Percentiles rank a stretch among this genome's conserved stretches.
phyloP scores from a whole-genome alignment of 2,329 filamentous ascomycete species.

The Cyphellophora attinorum region DNA sequence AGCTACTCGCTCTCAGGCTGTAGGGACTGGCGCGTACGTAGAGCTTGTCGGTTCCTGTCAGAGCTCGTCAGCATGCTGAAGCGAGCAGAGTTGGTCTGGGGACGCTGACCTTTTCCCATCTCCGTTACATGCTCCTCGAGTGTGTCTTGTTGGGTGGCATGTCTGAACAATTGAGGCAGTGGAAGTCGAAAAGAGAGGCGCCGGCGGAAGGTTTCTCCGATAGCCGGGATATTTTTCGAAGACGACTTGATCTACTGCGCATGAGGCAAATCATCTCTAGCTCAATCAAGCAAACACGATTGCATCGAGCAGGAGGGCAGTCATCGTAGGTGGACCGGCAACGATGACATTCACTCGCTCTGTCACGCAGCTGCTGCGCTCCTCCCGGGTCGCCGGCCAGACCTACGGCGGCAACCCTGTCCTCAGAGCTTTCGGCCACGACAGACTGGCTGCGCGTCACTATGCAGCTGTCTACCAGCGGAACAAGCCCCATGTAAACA shows the following conservation, averaged over 20 bases:
- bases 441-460: slow-evolving; percentile 38
- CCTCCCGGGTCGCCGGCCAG: slow-evolving; percentile 64
- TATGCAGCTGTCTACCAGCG: slow-evolving; percentile 67
- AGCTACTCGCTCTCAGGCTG: slow-evolving; percentile 4
- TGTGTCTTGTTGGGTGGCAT: too few relatives aligned
- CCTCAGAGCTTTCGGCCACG: slow-evolving; percentile 44
- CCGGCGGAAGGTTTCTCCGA: too few relatives aligned
- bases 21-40: slow-evolving; percentile 29
- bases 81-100: slow-evolving; percentile 10
- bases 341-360: slow-evolving; percentile 76
- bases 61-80: slow-evolving; percentile 9
- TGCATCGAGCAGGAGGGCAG: too few relatives aligned
- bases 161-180: too few relatives aligned
- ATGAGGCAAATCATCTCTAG: too few relatives aligned
- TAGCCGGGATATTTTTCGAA: too few relatives aligned
- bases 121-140: slow-evolving; percentile 2
- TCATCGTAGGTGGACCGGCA: too few relatives aligned
- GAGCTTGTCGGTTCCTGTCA: slow-evolving; percentile 39
- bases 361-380: slow-evolving; percentile 69
- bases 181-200: too few relatives aligned
- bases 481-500: slow-evolving; percentile 95
- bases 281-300: too few relatives aligned
- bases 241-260: too few relatives aligned
- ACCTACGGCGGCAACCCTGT: slow-evolving; percentile 65
- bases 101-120: slow-evolving; percentile 35